Base-by-base conservation (phyloP, 805 yeast species). In the Candida silvatica region DNA sequence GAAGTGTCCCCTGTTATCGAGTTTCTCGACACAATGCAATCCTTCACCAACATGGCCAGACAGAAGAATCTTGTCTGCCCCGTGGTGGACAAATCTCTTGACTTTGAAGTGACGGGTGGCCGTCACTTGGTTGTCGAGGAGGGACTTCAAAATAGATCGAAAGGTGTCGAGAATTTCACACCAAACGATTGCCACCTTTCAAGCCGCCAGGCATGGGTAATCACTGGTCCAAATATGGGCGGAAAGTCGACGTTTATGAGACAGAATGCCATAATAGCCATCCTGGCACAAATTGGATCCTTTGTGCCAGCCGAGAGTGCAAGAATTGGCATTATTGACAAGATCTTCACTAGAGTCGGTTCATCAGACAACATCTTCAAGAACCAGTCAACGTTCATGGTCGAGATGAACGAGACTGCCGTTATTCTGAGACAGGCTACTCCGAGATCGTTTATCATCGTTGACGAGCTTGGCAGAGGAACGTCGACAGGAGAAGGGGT, bases 201-300 rank as follows among this genome's bases (percentile, higher is more conserved):
- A 29, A 41, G 56, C 0, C 44, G 51, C 5, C 43, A 56, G 4
- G 49, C 71, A 2, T 69, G 83, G 64, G 65, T 85, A 14, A 73
- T 85, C n/a, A 80, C 94, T 0, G 95, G 95, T 0, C 95, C 95
- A 0, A 85, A 85, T 49, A 81, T 81, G 90, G 90, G 90, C 5
- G 92, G 92, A 6, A 82, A 82, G 49, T 79, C 87, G 5, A 79
- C 87, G 2, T 80, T 75, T 48, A 67, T 82, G 29, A 67, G 85
- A 40, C 88, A 81, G 37, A 75, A 80, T 45, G 92, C 88, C 0
- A 51, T 81, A 4, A 68, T 80, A 29, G 75, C 71, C 3, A 75
- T 82, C 18, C 58, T 82, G 60, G 76, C 83, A 0, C 94, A 82
- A 51, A 71, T 80, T 32, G 94, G 94, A 0, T 72, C 80, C 16